phyloP scores from a whole-genome alignment of 306 rosid genomes.

The Hippophae tibetana region DNA sequence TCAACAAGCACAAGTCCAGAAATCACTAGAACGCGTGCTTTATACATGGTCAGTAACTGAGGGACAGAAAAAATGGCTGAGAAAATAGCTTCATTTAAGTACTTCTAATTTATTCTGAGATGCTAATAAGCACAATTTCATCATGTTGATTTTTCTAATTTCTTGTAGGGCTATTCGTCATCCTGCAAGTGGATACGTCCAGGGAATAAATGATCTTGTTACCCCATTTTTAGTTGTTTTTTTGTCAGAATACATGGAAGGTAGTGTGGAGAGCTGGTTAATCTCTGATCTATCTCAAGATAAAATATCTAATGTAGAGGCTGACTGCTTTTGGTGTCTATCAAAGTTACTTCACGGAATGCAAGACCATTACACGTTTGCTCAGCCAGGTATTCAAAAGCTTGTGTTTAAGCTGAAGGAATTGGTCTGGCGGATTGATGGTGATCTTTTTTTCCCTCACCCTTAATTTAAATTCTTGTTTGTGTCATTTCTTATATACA shows the following conservation, averaged over 20 bases:
- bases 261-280: constrained; percentile 64
- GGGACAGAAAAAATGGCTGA: constrained; percentile 5
- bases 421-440: constrained; percentile 84
- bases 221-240: constrained; percentile 91
- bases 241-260: constrained; percentile 75
- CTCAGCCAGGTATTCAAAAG: constrained; percentile 97
- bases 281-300: constrained; percentile 66
- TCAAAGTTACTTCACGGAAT: constrained; percentile 91
- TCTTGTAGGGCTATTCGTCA: constrained; percentile 89
- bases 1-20: constrained; percentile 82
- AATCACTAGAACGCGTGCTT: constrained; percentile 86
- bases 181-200: constrained; percentile 99
- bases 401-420: constrained; percentile 92
- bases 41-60: constrained; percentile 57
- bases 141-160: constrained; percentile 16
- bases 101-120: background rate
- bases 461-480: background rate
- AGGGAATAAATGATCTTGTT: constrained; percentile 95
- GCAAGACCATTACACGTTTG: constrained; percentile 98
- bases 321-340: constrained; percentile 94
- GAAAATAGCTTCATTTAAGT: background rate
- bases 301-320: constrained; percentile 55
- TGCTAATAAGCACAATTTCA: background rate
- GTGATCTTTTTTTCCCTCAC: constrained; percentile 33
- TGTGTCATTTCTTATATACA: background rate